Evolutionary conservation across 306 rosid species (phyloP).

Genomic region (Cucurbita maxima): DNA sequence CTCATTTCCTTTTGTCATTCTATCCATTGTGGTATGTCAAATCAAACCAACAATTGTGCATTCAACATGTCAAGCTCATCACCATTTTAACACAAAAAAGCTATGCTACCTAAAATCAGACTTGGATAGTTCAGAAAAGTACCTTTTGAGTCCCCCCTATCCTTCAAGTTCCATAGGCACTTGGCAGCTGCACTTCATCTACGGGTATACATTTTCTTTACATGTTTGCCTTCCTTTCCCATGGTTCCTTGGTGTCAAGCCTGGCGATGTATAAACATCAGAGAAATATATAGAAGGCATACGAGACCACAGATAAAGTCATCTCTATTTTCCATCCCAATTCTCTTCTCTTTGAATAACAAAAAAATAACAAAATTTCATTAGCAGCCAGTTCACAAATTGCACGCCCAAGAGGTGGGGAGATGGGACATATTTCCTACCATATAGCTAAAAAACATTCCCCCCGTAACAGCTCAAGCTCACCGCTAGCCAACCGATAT

Average conservation of each 20-base stretch:
- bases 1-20: not conserved
- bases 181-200: not conserved
- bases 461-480: not conserved
- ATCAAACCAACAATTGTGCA: not conserved
- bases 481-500: no score
- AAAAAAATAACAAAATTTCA: not conserved
- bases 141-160: not conserved
- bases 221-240: constrained; percentile 10
- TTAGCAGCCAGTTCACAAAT: not conserved
- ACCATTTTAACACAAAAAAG: not conserved
- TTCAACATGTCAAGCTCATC: not conserved
- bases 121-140: not conserved
- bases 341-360: not conserved
- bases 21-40: not conserved
- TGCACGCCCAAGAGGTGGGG: not conserved
- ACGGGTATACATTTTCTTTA: not conserved
- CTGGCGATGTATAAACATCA: not conserved
- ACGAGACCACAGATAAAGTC: not conserved
- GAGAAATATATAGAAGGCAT: not conserved
- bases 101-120: not conserved
- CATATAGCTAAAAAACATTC: not conserved
- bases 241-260: constrained; percentile 7
- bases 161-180: not conserved
- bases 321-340: not conserved
- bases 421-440: not conserved